These are phyloP conservation scores for Ramaria rubella DNA, from an alignment of 768 basidiomycete genomes.

Conservation along the genomic window DNA sequence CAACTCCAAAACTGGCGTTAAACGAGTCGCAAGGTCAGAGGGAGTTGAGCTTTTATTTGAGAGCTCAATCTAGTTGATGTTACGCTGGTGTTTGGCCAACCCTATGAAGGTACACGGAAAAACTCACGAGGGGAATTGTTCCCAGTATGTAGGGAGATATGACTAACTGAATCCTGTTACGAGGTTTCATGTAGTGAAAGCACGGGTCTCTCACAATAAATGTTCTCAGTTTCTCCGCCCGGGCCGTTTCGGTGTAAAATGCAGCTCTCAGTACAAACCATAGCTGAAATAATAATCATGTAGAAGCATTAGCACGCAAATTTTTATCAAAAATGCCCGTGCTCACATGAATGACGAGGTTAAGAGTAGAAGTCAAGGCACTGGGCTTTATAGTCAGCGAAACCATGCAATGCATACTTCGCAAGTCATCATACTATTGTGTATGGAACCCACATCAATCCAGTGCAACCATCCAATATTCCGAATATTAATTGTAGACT, in stretches of 20 bases:
- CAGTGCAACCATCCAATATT: background rate
- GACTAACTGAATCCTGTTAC: background rate
- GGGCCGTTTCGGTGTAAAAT: background rate
- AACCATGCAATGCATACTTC: background rate
- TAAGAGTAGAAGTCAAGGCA: background rate
- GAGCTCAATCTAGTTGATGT: background rate
- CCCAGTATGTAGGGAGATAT: background rate
- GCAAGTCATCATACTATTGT: too few relatives aligned
- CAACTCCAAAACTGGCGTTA: background rate
- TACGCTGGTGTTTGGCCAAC: background rate
- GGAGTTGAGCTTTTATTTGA: background rate
- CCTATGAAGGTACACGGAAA: background rate
- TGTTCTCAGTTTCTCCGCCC: background rate
- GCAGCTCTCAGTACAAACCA: background rate
- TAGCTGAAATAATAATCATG: too few relatives aligned
- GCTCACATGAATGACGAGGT: background rate
- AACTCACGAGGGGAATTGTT: background rate
- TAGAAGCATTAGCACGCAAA: background rate
- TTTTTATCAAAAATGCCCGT: background rate
- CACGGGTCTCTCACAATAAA: background rate
- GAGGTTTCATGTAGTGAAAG: background rate
- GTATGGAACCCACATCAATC: background rate
- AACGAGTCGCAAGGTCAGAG: background rate
- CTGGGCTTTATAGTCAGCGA: background rate
- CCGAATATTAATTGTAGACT: background rate